Evolutionary conservation across 441 rosid species (phyloP).

Genomic region (Aleurites moluccanus): DNA sequence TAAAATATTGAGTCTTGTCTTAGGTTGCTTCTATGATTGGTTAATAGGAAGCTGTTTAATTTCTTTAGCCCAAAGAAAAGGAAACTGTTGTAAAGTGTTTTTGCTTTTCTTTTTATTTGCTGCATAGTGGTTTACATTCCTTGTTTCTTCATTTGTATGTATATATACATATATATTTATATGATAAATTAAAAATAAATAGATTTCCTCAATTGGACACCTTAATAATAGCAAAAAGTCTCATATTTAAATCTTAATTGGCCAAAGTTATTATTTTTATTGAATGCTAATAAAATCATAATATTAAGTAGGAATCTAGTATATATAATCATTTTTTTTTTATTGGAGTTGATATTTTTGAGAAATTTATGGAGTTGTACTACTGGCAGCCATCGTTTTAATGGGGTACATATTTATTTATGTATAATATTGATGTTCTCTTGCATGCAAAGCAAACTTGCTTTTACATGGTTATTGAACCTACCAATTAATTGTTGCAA

Average conservation of each 20-base stretch:
- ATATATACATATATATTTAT: neutral
- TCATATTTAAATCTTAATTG: too few relatives aligned
- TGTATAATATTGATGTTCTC: neutral
- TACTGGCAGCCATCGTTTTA: neutral
- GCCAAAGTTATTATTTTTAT: too few relatives aligned
- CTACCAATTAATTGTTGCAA: conserved; percentile 11
- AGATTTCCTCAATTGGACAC: too few relatives aligned
- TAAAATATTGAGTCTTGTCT: too few relatives aligned
- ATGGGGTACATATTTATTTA: neutral
- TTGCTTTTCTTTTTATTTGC: conserved; percentile 14
- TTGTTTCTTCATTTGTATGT: neutral
- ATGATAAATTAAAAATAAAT: neutral
- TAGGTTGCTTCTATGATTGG: conserved; percentile 20
- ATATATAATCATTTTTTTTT: neutral
- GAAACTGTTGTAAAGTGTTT: conserved; percentile 17
- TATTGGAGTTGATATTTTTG: too few relatives aligned
- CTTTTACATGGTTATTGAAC: neutral
- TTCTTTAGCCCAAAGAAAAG: conserved; percentile 30
- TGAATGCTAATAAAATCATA: neutral
- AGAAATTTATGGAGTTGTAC: neutral
- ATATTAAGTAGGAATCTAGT: too few relatives aligned
- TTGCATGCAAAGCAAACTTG: conserved; percentile 9
- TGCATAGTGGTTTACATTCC: conserved; percentile 7
- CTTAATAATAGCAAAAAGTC: too few relatives aligned
- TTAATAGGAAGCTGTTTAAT: conserved; percentile 20